These are phyloP conservation scores for Penicillium malachiteum DNA, from an alignment of 495 filamentous ascomycete genomes.

Conservation along the genomic window DNA sequence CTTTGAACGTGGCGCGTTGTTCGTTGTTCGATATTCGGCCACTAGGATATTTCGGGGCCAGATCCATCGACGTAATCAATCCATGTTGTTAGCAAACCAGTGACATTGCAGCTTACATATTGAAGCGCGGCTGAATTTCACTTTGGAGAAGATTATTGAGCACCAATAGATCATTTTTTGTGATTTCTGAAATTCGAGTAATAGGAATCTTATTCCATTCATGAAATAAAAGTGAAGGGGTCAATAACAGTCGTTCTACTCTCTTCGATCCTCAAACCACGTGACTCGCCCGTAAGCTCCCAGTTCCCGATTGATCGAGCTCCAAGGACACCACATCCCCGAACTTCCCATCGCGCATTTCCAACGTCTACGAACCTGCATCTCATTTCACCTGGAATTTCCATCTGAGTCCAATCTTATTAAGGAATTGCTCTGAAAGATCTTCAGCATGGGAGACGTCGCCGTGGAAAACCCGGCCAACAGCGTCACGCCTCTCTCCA, in stretches of 20 bases:
- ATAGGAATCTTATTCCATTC: background rate
- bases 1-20: too few relatives aligned
- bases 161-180: too few relatives aligned
- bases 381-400: background rate
- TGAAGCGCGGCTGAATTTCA: too few relatives aligned
- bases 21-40: too few relatives aligned
- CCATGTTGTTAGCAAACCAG: too few relatives aligned
- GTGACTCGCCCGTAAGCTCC: constrained; percentile 5
- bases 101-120: too few relatives aligned
- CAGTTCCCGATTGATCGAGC: constrained; percentile 2
- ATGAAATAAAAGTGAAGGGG: background rate
- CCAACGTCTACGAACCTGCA: background rate
- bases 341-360: constrained; percentile 1
- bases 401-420: background rate
- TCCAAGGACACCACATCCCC: constrained; percentile 7
- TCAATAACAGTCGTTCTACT: background rate
- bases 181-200: too few relatives aligned
- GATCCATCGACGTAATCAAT: too few relatives aligned
- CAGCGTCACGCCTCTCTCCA: constrained; percentile 71
- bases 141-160: too few relatives aligned
- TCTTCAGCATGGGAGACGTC: constrained; percentile 73
- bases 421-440: background rate
- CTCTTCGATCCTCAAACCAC: constrained; percentile 1
- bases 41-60: too few relatives aligned
- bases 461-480: constrained; percentile 76